Conservation (phyloP, 2,329 filamentous ascomycete species). For the Trichoderma gracile region DNA sequence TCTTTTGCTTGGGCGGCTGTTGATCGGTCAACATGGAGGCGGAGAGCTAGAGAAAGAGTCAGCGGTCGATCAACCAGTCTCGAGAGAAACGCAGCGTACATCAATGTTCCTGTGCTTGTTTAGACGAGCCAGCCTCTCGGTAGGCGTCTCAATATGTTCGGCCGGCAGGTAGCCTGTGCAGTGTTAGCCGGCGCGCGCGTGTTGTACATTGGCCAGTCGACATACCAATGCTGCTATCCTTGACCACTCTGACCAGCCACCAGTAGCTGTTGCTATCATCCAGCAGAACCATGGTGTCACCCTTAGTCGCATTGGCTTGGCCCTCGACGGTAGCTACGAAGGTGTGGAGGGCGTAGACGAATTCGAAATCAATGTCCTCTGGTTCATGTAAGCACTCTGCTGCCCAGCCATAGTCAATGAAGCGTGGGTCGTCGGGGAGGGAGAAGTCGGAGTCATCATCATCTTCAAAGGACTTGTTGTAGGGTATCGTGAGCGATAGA, state of each 20-base stretch:
- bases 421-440: slow-evolving; percentile 58
- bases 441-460: slow-evolving; percentile 65
- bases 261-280: slow-evolving; percentile 99
- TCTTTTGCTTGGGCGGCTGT: slow-evolving; percentile 69
- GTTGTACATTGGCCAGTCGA: neutral
- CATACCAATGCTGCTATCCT: slow-evolving; percentile 88
- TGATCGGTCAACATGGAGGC: slow-evolving; percentile 64
- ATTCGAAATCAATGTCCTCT: slow-evolving; percentile 99
- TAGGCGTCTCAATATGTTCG: slow-evolving; percentile 97
- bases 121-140: slow-evolving; percentile 84
- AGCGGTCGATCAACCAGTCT: slow-evolving; percentile 12
- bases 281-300: slow-evolving; percentile 96
- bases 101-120: slow-evolving; percentile 99
- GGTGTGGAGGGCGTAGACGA: slow-evolving; percentile 96
- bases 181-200: neutral
- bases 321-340: slow-evolving; percentile 98
- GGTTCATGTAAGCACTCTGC: slow-evolving; percentile 81
- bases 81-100: slow-evolving; percentile 56
- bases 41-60: slow-evolving; percentile 50
- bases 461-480: slow-evolving; percentile 47
- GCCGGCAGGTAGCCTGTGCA: slow-evolving; percentile 83
- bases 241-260: slow-evolving; percentile 97
- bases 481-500: slow-evolving; percentile 46
- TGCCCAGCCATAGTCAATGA: slow-evolving; percentile 72
- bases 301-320: slow-evolving; percentile 96